phyloP scores from a whole-genome alignment of 2,329 filamentous ascomycete genomes.

The Ophioceras dolichostomum region DNA sequence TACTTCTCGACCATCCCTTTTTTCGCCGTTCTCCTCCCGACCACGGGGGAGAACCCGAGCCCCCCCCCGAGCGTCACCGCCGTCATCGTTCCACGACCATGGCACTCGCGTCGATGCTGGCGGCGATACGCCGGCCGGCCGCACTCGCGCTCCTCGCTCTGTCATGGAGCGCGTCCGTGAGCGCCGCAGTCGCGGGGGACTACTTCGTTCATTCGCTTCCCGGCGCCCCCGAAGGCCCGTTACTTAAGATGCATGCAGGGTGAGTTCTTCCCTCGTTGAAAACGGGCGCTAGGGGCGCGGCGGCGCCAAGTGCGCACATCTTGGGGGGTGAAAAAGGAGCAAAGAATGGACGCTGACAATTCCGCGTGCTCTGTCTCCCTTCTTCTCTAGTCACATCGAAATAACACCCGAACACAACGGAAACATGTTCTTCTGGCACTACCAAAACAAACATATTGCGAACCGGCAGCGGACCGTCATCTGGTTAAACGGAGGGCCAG shows the following conservation, averaged over 20 bases:
- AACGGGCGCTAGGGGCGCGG: no score
- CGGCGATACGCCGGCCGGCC: conserved; percentile 11
- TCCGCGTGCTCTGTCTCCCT: no score
- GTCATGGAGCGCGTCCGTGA: conserved; percentile 25
- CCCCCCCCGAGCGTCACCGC: no score
- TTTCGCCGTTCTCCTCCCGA: no score
- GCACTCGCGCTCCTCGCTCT: conserved; percentile 23
- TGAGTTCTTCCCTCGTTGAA: no score
- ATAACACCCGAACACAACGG: conserved; percentile 74
- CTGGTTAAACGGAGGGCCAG: conserved; percentile 94
- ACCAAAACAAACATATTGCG: conserved; percentile 88
- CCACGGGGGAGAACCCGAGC: no score
- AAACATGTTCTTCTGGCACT: conserved; percentile 98
- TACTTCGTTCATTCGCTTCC: conserved; percentile 83
- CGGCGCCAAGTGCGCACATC: no score
- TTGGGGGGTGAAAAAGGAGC: no score
- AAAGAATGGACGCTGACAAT: no score
- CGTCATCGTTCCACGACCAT: not conserved
- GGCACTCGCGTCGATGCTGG: conserved; percentile 3
- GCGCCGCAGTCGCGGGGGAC: conserved; percentile 55
- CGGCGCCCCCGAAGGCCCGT: conserved; percentile 64
- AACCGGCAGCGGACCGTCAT: conserved; percentile 83
- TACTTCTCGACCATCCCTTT: no score
- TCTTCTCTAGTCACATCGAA: conserved; percentile 65
- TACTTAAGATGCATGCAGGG: conserved; percentile 98